Evolutionary conservation across 768 basidiomycete species (phyloP).

Genomic region (Ramaria rubella): DNA sequence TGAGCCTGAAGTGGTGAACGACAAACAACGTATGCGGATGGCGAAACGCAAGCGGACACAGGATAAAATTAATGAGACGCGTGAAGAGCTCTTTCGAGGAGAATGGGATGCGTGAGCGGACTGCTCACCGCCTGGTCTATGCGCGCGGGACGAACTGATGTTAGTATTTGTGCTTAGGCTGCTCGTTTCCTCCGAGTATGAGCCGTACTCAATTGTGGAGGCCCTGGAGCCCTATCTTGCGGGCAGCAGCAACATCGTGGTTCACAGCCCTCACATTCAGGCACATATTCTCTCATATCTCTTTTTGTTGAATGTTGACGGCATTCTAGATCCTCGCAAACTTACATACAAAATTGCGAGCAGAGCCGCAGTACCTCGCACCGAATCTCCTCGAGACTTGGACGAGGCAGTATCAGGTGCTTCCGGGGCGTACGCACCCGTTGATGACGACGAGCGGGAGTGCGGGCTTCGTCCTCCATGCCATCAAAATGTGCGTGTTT

Average conservation of each 20-base stretch:
- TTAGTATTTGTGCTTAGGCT: conserved; percentile 40
- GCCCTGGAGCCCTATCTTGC: conserved; percentile 67
- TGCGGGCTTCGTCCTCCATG: conserved; percentile 81
- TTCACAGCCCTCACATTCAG: conserved; percentile 78
- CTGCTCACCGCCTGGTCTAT: background rate
- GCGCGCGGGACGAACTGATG: conserved; percentile 6
- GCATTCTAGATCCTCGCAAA: conserved; percentile 63
- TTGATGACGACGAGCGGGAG: conserved; percentile 86
- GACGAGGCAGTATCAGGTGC: conserved; percentile 85
- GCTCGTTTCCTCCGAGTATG: conserved; percentile 77
- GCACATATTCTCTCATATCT: conserved; percentile 30
- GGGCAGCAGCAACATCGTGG: conserved; percentile 81
- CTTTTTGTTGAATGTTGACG: background rate
- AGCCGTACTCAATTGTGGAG: conserved; percentile 74
- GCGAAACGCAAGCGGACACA: conserved; percentile 73
- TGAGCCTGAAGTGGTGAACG: conserved; percentile 54
- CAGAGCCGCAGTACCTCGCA: conserved; percentile 60
- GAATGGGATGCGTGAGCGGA: conserved; percentile 78
- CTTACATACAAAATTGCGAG: conserved; percentile 63
- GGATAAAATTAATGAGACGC: conserved; percentile 50
- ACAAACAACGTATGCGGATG: conserved; percentile 61
- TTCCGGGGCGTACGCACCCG: conserved; percentile 97
- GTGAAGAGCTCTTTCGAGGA: conserved; percentile 79
- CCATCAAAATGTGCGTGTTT: conserved; percentile 72
- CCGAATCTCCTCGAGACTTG: conserved; percentile 81